A percentile compares a stretch with the other conserved stretches of the same genome.
Conservation (phyloP, 2,329 filamentous ascomycete genomes). For the Ramichloridium luteum region DNA sequence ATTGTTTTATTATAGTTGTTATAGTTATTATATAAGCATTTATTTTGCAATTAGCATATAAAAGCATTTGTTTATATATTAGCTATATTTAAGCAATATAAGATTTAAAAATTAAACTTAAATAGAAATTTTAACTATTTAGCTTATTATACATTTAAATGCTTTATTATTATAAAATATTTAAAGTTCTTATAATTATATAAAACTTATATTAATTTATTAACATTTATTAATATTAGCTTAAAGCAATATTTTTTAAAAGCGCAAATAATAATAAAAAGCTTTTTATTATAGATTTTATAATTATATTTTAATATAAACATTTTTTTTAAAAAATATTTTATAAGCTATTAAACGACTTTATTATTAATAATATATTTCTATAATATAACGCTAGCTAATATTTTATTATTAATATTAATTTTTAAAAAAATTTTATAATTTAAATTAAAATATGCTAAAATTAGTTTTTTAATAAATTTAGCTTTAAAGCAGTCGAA, state of each 20-base stretch:
- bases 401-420: neutral
- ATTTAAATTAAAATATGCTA: slow-evolving; percentile 2
- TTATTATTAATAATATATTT: neutral
- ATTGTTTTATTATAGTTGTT: too few relatives aligned
- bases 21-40: too few relatives aligned
- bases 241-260: slow-evolving; percentile 2
- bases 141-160: too few relatives aligned
- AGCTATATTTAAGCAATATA: too few relatives aligned
- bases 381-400: slow-evolving; percentile 1
- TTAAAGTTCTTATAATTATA: too few relatives aligned
- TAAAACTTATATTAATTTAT: too few relatives aligned
- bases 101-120: too few relatives aligned
- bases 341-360: neutral
- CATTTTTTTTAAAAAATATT: slow-evolving; percentile 3
- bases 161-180: too few relatives aligned
- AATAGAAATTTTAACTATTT: too few relatives aligned
- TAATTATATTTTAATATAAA: neutral
- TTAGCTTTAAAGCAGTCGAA: slow-evolving; percentile 1
- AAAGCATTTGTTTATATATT: too few relatives aligned
- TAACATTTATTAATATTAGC: too few relatives aligned
- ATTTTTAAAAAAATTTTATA: slow-evolving; percentile 1
- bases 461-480: neutral
- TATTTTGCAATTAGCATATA: too few relatives aligned
- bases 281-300: slow-evolving; percentile 2
- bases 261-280: slow-evolving; percentile 1